phyloP scores from a whole-genome alignment of 2,329 filamentous ascomycete genomes.

The Sphaerulina populicola region DNA sequence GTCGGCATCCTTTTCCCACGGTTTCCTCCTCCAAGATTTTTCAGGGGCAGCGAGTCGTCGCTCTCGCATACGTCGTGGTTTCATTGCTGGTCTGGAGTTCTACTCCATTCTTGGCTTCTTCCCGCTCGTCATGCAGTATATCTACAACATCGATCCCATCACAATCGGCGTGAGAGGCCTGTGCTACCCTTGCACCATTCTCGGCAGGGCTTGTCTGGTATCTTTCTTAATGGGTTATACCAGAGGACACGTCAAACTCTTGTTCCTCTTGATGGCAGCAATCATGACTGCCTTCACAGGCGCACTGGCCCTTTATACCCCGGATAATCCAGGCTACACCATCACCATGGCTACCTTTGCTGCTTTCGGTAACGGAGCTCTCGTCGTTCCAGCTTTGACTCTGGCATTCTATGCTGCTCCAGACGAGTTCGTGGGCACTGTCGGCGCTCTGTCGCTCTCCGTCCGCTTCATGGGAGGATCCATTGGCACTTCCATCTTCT shows the following conservation, averaged over 20 bases:
- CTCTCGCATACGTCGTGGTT: slow-evolving; percentile 31
- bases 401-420: slow-evolving; percentile 56
- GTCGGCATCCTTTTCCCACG: slow-evolving; percentile 25
- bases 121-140: slow-evolving; percentile 55
- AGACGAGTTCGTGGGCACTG: slow-evolving; percentile 59
- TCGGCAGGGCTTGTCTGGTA: slow-evolving; percentile 52
- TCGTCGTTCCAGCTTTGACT: slow-evolving; percentile 58
- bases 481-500: slow-evolving; percentile 43
- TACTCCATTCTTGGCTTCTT: slow-evolving; percentile 47
- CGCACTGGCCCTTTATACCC: slow-evolving; percentile 21
- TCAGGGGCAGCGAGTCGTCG: slow-evolving; percentile 29
- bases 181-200: slow-evolving; percentile 55
- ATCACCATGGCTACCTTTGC: slow-evolving; percentile 50
- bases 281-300: slow-evolving; percentile 54
- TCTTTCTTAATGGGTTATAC: slow-evolving; percentile 50
- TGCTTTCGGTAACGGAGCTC: slow-evolving; percentile 56
- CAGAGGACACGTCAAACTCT: slow-evolving; percentile 50
- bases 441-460: slow-evolving; percentile 57
- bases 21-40: slow-evolving; percentile 27
- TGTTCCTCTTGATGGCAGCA: slow-evolving; percentile 51
- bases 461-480: slow-evolving; percentile 59
- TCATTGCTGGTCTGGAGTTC: slow-evolving; percentile 32
- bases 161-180: slow-evolving; percentile 55
- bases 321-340: slow-evolving; percentile 22
- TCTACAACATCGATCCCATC: slow-evolving; percentile 56